These are phyloP conservation scores for Nicotiana tomentosiformis DNA, from an alignment of 257 asterid genomes.

Conservation along the genomic window DNA sequence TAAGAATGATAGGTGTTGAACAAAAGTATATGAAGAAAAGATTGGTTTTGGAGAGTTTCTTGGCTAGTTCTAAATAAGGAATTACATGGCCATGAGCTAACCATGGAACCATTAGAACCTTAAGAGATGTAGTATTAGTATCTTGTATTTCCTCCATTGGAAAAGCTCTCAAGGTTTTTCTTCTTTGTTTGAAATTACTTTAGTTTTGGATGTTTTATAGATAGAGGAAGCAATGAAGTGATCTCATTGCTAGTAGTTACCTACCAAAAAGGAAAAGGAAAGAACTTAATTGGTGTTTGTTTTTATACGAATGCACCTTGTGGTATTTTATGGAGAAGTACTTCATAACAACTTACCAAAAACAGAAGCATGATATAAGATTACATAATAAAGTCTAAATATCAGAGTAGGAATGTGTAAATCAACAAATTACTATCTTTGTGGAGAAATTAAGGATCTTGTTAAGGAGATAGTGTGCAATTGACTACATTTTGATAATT, in stretches of 20 bases:
- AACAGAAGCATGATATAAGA: neutral
- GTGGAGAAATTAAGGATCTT: neutral
- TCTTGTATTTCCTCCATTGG: slow-evolving; percentile 18
- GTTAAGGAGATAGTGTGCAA: neutral
- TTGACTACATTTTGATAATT: neutral
- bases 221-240: neutral
- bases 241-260: neutral
- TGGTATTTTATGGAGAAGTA: neutral
- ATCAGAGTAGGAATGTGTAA: neutral
- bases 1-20: slow-evolving; percentile 29
- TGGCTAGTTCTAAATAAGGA: slow-evolving; percentile 45
- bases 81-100: slow-evolving; percentile 42
- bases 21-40: slow-evolving; percentile 29
- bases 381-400: neutral
- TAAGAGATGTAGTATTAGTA: neutral
- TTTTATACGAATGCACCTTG: neutral
- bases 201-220: neutral
- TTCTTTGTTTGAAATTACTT: neutral
- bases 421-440: neutral
- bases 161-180: neutral
- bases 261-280: neutral
- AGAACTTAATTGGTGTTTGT: neutral
- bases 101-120: slow-evolving; percentile 44
- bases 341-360: neutral
- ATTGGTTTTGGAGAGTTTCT: slow-evolving; percentile 31